phyloP scores from a whole-genome alignment of 2,329 filamentous ascomycete genomes.

The Huntiella decipiens region DNA sequence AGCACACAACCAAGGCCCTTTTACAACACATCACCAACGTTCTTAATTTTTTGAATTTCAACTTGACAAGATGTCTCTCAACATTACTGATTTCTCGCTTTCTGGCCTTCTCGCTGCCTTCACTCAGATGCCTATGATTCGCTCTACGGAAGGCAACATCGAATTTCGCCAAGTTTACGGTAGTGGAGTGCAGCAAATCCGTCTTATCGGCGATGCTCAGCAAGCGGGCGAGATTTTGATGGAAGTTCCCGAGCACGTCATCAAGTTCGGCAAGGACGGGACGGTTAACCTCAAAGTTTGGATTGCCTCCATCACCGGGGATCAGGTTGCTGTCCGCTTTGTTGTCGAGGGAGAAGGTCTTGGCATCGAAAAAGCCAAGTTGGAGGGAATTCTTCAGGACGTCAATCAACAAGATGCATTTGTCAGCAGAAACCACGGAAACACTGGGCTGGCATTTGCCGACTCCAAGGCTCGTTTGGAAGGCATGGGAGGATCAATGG shows the following conservation, averaged over 20 bases:
- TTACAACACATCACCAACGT: conserved; percentile 84
- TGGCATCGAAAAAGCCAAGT: conserved; percentile 60
- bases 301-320: conserved; percentile 42
- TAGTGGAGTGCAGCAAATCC: conserved; percentile 35
- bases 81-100: conserved; percentile 63
- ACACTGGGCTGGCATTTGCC: conserved; percentile 58
- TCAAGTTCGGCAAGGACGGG: conserved; percentile 55
- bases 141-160: conserved; percentile 60
- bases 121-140: conserved; percentile 72
- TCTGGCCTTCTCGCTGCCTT: conserved; percentile 59
- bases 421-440: conserved; percentile 59
- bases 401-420: conserved; percentile 70
- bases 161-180: conserved; percentile 49
- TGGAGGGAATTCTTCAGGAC: conserved; percentile 54
- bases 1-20: conserved; percentile 59
- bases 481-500: conserved; percentile 60
- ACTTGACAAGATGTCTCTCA: conserved; percentile 56
- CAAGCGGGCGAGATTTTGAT: conserved; percentile 68
- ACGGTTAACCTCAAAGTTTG: conserved; percentile 46
- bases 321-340: conserved; percentile 50
- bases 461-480: conserved; percentile 69
- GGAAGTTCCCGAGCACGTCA: conserved; percentile 58
- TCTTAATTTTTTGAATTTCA: conserved; percentile 78
- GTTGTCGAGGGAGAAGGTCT: conserved; percentile 61
- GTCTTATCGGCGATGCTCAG: conserved; percentile 73